Evolutionary conservation across 371 early-diverging fungal species (phyloP), one percentile per base, ranked within the genome.

Genomic region (Quaeritorhiza haematococci): DNA sequence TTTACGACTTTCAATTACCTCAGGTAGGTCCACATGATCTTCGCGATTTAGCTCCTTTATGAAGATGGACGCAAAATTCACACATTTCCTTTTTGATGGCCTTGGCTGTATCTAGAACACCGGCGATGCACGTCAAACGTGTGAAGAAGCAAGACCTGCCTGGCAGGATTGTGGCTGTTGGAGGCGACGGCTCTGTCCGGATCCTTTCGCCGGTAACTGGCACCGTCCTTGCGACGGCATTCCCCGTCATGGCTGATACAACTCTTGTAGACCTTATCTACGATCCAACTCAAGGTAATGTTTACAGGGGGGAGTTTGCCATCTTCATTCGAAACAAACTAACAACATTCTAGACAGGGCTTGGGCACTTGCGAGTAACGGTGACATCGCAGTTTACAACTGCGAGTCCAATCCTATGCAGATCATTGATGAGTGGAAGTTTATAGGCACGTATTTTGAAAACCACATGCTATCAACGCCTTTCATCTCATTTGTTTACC

Each of bases 181-280:
- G 41, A 30, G 46, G 53, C 13, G 76, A 75, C 54, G 64, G 63
- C 13, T 62, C 61, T 32, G 19, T 75, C 21, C 53, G 55, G 42
- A 35, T 75, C 8, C 8, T 71, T 4, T 68, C 62, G 19, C 73
- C 73, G 3, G 59, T 61, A 6, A 63, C 64, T 6, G 76, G 71
- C 6, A 45, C 53, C 4, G 57, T 60, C 1, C 24, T 75, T 6
- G 35, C 38, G 3, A 65, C 69, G 24, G 69, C 69, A 8, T 75
- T 71, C 59, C 76, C 76, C 6, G 61, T 66, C 2, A 64, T 67
- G 62, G 44, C 32, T 7, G 78, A 77, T 17, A 57, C 55, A 3
- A 15, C 41, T 2, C 38, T 57, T 6, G 44, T 21, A 26, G 60
- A 69, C 23, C 45, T 57, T 7, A 58, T 45, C 1, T 57, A 35